Percentiles rank a stretch among this genome's conserved stretches.
These are phyloP conservation scores for Thyridium curvatum DNA, from an alignment of 2,329 filamentous ascomycete genomes.

Conservation along the genomic window DNA sequence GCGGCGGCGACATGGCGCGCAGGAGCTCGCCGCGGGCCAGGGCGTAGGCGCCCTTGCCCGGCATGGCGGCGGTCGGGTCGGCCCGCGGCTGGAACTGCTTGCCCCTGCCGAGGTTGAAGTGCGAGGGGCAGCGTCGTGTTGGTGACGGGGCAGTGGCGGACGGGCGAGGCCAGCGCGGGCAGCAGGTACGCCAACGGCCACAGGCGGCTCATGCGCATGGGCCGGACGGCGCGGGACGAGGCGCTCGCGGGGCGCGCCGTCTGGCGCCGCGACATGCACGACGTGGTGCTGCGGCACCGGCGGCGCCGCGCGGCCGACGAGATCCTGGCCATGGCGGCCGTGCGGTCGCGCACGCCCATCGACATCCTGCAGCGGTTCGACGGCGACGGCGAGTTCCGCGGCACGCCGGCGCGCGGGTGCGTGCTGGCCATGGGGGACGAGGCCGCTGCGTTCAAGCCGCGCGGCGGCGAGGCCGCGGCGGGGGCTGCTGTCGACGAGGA, in stretches of 20 bases:
- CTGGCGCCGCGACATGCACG: conserved; percentile 52
- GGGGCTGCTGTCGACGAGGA: conserved; percentile 9
- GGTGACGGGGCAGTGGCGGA: conserved; percentile 51
- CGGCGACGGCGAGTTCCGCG: conserved; percentile 36
- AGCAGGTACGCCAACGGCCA: conserved; percentile 8
- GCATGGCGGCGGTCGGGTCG: background rate
- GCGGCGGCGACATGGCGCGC: no score
- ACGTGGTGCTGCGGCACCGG: conserved; percentile 43
- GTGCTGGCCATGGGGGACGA: conserved; percentile 33
- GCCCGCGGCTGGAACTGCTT: conserved; percentile 5
- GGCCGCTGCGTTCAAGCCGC: background rate
- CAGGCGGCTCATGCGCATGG: conserved; percentile 10
- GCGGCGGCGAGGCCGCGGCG: background rate
- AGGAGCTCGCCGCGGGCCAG: conserved; percentile 23
- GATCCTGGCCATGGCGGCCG: conserved; percentile 31
- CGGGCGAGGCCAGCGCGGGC: conserved; percentile 53
- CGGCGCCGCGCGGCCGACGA: conserved; percentile 38
- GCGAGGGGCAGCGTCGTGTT: conserved; percentile 41
- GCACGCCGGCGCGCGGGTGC: conserved; percentile 33
- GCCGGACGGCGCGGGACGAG: conserved; percentile 8
- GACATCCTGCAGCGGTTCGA: conserved; percentile 35
- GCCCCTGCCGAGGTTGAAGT: conserved; percentile 1
- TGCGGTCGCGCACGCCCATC: conserved; percentile 18
- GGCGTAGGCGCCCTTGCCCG: conserved; percentile 12
- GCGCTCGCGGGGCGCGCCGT: no score